phyloP scores from a whole-genome alignment of 2,329 filamentous ascomycete species.

The Pyrenophora tritici-repentis region DNA sequence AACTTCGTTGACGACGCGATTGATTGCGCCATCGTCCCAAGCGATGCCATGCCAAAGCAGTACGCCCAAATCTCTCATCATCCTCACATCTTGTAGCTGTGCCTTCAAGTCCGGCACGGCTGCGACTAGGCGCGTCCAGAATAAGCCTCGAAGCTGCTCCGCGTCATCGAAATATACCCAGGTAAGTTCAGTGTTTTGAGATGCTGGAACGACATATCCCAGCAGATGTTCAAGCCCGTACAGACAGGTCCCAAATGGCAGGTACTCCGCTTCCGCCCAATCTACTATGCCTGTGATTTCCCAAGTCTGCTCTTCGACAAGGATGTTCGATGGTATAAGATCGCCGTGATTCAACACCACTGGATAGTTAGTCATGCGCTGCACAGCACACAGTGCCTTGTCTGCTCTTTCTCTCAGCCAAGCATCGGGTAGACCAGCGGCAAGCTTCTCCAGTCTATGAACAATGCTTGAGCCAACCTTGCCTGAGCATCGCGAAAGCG shows the following conservation, averaged over 20 bases:
- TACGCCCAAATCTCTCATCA: conserved; percentile 60
- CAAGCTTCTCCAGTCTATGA: conserved; percentile 31
- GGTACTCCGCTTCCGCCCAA: conserved; percentile 66
- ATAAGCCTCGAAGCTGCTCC: conserved; percentile 51
- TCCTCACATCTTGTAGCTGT: conserved; percentile 44
- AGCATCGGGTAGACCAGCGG: conserved; percentile 29
- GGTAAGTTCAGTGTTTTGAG: background rate
- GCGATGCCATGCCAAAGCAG: conserved; percentile 68
- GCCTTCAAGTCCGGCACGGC: conserved; percentile 46
- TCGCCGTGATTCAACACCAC: conserved; percentile 67
- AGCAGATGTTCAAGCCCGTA: conserved; percentile 67
- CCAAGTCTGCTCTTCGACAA: conserved; percentile 55
- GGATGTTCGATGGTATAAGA: conserved; percentile 62
- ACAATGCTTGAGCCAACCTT: conserved; percentile 37
- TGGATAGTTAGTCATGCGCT: conserved; percentile 58
- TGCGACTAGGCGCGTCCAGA: conserved; percentile 55
- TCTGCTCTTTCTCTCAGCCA: conserved; percentile 26
- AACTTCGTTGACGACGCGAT: conserved; percentile 61
- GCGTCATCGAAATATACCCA: conserved; percentile 54
- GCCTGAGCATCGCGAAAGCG: conserved; percentile 29
- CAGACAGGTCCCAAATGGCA: conserved; percentile 64
- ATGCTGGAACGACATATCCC: conserved; percentile 49
- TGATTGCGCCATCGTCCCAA: conserved; percentile 64
- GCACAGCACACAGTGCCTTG: conserved; percentile 11
- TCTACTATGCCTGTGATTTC: conserved; percentile 62